Evolutionary conservation across 176 grass and related monocot genomes (phyloP), one percentile per base, ranked within the genome.

Genomic region (Eragrostis curvula): DNA sequence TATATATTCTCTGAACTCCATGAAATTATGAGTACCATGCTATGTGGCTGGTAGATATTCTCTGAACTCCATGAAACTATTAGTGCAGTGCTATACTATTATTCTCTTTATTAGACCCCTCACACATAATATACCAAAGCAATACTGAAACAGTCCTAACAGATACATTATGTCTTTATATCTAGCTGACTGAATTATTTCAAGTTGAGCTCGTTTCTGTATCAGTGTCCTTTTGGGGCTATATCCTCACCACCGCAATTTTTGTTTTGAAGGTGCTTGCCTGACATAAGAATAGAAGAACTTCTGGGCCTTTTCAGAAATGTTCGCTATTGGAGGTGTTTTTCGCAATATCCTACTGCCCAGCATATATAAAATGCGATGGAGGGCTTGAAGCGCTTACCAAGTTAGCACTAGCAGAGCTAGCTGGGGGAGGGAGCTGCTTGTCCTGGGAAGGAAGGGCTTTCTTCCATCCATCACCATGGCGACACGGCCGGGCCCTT

Each of bases 401-500:
- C 77, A 85, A 77, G 23, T n/a, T 74, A 83, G 46, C 59, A 74
- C 16, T 74, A 83, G 46, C 59, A 74, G 21, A 68, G 39, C 56
- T 43, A 39, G 69, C 75, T 25, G 30, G 70, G 57, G 66, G 23
- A 18, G 24, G 24, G 58, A 61, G 27, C 29, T 73, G 80, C 87
- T 75, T 62, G 24, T 27, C 62, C 46, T 39, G 20, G 14, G 51
- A 51, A 75, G 44, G 57, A 42, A 80, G 69, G 1, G 24, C 41
- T 16, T 16, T 74, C 17, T 40, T n/a, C 48, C 9, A 12, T 14
- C 5, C 64, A 47, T 30, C 58, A 60, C 55, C 76, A 97, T 97
- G 95, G 95, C 92, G 90, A 87, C 89, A 47, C 85, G 73, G 60
- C 95, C 95, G 0, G 95, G 95, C 5, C 85, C 87, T 74, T 85